These are phyloP conservation scores for Myxozyma udenii DNA, from an alignment of 805 yeast genomes.

Conservation along the genomic window DNA sequence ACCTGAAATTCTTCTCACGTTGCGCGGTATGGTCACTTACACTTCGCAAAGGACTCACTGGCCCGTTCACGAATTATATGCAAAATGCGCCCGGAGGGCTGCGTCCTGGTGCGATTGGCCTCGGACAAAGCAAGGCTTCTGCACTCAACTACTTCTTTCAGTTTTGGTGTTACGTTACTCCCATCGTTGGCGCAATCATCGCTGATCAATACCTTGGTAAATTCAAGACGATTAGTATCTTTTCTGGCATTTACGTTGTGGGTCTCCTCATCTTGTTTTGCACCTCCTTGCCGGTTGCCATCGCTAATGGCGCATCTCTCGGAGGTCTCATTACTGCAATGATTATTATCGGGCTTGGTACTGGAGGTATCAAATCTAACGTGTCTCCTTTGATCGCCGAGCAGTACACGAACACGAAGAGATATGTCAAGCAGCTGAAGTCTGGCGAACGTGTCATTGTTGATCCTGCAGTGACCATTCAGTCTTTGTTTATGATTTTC, in stretches of 20 bases:
- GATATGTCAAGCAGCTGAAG: slow-evolving; percentile 54
- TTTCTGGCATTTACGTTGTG: slow-evolving; percentile 55
- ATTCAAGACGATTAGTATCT: slow-evolving; percentile 61
- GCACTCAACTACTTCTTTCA: slow-evolving; percentile 72
- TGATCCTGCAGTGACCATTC: slow-evolving; percentile 68
- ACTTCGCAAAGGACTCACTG: slow-evolving; percentile 50
- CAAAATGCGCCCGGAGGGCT: slow-evolving; percentile 47
- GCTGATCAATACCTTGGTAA: slow-evolving; percentile 76
- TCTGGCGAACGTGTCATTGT: slow-evolving; percentile 65
- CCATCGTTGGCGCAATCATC: slow-evolving; percentile 69
- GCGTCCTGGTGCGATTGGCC: slow-evolving; percentile 55
- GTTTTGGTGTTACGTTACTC: slow-evolving; percentile 80
- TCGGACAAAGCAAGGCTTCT: slow-evolving; percentile 62
- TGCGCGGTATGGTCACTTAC: no score
- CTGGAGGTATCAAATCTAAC: slow-evolving; percentile 79
- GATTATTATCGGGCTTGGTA: slow-evolving; percentile 66
- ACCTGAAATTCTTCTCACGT: no score
- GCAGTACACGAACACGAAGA: slow-evolving; percentile 61
- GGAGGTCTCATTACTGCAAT: slow-evolving; percentile 62
- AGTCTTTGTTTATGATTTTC: slow-evolving; percentile 71
- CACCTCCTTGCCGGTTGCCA: slow-evolving; percentile 64
- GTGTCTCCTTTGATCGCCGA: slow-evolving; percentile 74
- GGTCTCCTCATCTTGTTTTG: slow-evolving; percentile 65
- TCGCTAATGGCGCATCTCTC: slow-evolving; percentile 49
- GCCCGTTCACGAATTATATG: slow-evolving; percentile 78